Conservation (phyloP, 768 basidiomycete species). For the Boletus reticuloceps region DNA sequence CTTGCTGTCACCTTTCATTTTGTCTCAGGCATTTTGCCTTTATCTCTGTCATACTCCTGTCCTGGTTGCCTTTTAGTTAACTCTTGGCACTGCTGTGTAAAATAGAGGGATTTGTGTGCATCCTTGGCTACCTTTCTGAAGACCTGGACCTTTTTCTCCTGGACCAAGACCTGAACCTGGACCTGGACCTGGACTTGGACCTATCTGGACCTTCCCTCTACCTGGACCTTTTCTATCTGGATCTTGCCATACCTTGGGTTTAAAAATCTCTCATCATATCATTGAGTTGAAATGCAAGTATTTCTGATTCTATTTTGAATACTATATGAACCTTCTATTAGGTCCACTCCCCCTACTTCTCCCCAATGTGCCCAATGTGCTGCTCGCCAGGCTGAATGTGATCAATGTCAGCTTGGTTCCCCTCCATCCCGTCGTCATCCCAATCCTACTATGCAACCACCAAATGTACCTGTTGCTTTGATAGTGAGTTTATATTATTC, state of each 20-base stretch:
- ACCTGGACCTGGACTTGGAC: too few species aligned
- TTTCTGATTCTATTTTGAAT: too few species aligned
- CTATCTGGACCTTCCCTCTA: neutral
- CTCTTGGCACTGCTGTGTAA: neutral
- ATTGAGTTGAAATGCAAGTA: too few species aligned
- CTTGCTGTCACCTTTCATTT: too few species aligned
- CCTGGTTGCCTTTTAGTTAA: neutral
- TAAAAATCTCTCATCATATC: too few species aligned
- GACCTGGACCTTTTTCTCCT: neutral
- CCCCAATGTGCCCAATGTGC: neutral
- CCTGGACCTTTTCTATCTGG: neutral
- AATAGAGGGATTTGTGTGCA: neutral
- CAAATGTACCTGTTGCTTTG: neutral
- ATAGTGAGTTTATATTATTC: neutral
- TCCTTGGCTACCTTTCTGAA: neutral
- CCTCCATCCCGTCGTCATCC: neutral
- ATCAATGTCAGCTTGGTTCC: neutral
- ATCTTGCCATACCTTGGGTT: too few species aligned
- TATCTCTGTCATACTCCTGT: neutral
- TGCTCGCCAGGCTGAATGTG: neutral
- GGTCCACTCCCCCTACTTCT: neutral
- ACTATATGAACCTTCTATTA: neutral
- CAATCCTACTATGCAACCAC: fast-evolving
- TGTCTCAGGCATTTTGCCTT: neutral
- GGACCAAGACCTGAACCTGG: neutral